A percentile compares a stretch with the other conserved stretches of the same genome.
phyloP scores from a whole-genome alignment of 495 filamentous ascomycete species.

The Pyronema omphalodes region DNA sequence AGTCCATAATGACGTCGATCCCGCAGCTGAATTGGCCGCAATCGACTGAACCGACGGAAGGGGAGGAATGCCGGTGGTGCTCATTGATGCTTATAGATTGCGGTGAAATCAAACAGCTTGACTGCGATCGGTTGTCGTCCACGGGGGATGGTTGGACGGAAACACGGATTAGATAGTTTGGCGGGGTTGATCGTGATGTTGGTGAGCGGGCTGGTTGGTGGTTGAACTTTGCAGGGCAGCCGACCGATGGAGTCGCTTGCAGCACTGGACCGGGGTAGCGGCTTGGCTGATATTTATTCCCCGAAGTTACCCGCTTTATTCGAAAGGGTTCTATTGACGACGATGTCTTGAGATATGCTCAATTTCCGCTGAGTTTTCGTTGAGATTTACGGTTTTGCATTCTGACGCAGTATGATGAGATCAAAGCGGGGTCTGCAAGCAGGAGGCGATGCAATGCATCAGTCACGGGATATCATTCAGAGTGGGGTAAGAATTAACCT shows the following conservation, averaged over 20 bases:
- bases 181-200: not conserved
- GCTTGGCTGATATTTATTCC: not conserved
- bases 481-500: not conserved
- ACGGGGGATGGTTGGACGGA: not conserved
- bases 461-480: not conserved
- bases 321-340: not conserved
- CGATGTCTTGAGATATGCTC: not conserved
- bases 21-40: not conserved
- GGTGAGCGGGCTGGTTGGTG: not conserved
- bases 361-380: not conserved
- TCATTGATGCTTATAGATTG: not conserved
- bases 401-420: not conserved
- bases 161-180: not conserved
- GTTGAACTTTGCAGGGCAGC: not conserved
- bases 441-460: not conserved
- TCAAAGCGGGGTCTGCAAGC: not conserved
- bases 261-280: not conserved
- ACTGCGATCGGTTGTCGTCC: not conserved
- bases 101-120: not conserved
- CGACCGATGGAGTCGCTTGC: not conserved
- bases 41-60: not conserved
- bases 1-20: slow-evolving; percentile 52
- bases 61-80: not conserved
- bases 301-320: not conserved
- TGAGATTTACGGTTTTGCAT: not conserved